A percentile compares a stretch with the other conserved stretches of the same genome.
phyloP scores from a whole-genome alignment of 2,329 filamentous ascomycete species.

The Fonsecaea erecta region DNA sequence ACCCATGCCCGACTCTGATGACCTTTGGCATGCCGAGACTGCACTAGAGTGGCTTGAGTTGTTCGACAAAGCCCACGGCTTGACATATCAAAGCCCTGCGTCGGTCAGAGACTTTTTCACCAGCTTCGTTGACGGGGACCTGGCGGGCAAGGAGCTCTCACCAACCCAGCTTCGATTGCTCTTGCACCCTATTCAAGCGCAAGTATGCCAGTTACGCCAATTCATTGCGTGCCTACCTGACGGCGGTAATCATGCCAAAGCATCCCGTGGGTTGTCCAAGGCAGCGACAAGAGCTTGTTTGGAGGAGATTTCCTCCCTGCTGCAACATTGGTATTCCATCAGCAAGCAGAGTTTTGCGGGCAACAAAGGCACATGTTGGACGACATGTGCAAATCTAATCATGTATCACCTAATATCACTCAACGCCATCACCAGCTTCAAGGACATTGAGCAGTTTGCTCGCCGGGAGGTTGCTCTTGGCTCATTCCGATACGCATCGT shows the following conservation, averaged over 20 bases:
- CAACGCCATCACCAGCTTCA: conserved; percentile 70
- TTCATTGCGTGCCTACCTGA: conserved; percentile 69
- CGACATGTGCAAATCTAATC: conserved; percentile 68
- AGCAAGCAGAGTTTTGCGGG: conserved; percentile 60
- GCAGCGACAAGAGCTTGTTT: conserved; percentile 64
- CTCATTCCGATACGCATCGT: conserved; percentile 59
- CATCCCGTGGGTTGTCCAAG: conserved; percentile 60
- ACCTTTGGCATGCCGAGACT: conserved; percentile 65
- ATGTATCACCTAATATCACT: conserved; percentile 73
- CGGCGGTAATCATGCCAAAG: conserved; percentile 40
- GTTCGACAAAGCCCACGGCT: conserved; percentile 64
- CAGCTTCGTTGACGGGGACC: conserved; percentile 68
- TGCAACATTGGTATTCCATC: conserved; percentile 71
- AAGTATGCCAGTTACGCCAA: conserved; percentile 68
- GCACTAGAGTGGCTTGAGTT: conserved; percentile 64
- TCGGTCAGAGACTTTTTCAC: conserved; percentile 70
- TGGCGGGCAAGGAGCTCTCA: conserved; percentile 53
- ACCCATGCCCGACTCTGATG: conserved; percentile 67
- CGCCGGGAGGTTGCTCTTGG: conserved; percentile 64
- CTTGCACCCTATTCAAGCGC: conserved; percentile 69
- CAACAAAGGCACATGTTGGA: conserved; percentile 59
- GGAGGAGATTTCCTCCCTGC: conserved; percentile 66
- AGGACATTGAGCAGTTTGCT: conserved; percentile 69
- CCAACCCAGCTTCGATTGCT: conserved; percentile 68
- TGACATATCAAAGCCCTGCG: conserved; percentile 42